A percentile compares a stretch with the other conserved stretches of the same genome.
These are phyloP conservation scores for Sporothrix protearum DNA, from an alignment of 2,329 filamentous ascomycete species.

Conservation along the genomic window DNA sequence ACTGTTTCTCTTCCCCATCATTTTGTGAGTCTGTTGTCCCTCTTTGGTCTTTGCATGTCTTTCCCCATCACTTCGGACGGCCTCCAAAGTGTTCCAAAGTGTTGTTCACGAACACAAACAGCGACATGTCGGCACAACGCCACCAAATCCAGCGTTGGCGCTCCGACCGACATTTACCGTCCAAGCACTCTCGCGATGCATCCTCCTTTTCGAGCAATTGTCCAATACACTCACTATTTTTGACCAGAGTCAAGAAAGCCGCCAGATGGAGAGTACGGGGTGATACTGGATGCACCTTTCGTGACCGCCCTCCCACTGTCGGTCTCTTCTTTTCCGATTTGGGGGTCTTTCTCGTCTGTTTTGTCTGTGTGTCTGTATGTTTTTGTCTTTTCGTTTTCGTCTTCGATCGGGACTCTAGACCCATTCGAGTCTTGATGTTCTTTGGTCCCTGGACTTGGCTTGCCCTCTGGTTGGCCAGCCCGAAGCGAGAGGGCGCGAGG, in stretches of 20 bases:
- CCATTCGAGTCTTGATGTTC: neutral
- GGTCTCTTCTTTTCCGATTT: neutral
- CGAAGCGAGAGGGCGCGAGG: constrained; percentile 14
- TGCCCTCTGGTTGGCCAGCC: constrained; percentile 1
- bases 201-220: neutral
- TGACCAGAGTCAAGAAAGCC: no score
- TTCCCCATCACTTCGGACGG: neutral
- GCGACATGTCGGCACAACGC: neutral
- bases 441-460: neutral
- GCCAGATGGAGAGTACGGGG: neutral
- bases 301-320: neutral
- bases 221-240: neutral
- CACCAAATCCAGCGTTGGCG: neutral
- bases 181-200: neutral
- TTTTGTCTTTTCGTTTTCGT: neutral
- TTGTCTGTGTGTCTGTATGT: no score
- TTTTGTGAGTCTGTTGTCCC: neutral
- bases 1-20: neutral
- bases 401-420: constrained; percentile 4
- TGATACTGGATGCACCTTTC: neutral
- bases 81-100: neutral
- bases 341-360: no score
- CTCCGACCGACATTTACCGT: neutral
- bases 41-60: neutral
- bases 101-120: neutral